Percentiles rank a stretch among this genome's conserved stretches.
Evolutionary conservation across 139 green algal genomes (phyloP).

Genomic region (Axilococcus clingmanii): DNA sequence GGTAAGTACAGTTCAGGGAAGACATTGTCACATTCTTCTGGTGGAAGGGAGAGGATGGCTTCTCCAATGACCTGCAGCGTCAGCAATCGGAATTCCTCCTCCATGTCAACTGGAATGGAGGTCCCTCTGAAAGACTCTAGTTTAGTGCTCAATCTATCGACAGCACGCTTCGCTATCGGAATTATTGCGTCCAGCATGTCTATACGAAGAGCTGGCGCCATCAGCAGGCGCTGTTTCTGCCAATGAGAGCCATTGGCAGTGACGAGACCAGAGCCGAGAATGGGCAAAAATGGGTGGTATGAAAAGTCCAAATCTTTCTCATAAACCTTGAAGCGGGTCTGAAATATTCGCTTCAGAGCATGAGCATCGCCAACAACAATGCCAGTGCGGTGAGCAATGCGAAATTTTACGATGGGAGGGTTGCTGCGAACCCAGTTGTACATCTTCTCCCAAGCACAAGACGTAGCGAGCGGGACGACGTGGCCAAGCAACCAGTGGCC

Average conservation of each 20-base stretch:
- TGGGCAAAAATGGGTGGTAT: conserved; percentile 83
- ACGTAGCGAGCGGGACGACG: conserved; percentile 13
- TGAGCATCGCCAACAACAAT: conserved; percentile 56
- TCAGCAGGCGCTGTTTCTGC: conserved; percentile 82
- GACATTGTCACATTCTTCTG: conserved; percentile 83
- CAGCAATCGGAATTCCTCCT: conserved; percentile 83
- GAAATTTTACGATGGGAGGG: conserved; percentile 41
- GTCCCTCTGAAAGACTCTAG: conserved; percentile 46
- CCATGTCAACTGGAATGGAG: conserved; percentile 53
- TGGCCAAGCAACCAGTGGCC: conserved; percentile 24
- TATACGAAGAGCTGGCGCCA: conserved; percentile 70
- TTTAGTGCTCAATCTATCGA: conserved; percentile 62
- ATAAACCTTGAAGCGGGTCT: conserved; percentile 52
- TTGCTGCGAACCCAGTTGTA: conserved; percentile 45
- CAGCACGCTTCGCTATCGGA: conserved; percentile 56
- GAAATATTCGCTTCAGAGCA: conserved; percentile 72
- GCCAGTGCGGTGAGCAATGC: conserved; percentile 48
- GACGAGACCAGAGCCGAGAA: conserved; percentile 88
- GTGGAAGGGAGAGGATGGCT: conserved; percentile 70
- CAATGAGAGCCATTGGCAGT: conserved; percentile 79
- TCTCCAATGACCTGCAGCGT: conserved; percentile 91
- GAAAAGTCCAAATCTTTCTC: conserved; percentile 73
- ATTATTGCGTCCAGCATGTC: conserved; percentile 89
- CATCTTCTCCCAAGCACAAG: conserved; percentile 67
- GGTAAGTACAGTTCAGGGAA: conserved; percentile 90